Conservation (phyloP, 2,329 filamentous ascomycete genomes). For the Talaromyces islandicus region DNA sequence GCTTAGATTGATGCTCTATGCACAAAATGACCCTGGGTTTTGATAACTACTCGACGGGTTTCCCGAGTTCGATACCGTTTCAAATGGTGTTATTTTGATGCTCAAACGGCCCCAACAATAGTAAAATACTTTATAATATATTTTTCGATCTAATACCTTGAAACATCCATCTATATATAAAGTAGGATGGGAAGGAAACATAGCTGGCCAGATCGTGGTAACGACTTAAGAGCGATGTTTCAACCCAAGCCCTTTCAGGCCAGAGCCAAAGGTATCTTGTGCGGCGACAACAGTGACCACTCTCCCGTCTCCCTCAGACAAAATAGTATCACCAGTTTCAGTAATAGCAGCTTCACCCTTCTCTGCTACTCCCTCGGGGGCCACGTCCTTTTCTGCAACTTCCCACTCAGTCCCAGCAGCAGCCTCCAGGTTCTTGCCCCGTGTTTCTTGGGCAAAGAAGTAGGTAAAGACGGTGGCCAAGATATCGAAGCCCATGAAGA, state of each 20-base stretch:
- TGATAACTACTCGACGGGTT: background rate
- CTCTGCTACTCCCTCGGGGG: background rate
- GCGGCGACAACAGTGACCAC: background rate
- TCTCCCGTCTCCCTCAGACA: background rate
- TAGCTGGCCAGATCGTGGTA: background rate
- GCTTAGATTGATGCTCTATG: no score
- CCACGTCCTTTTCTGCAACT: slow-evolving; percentile 7
- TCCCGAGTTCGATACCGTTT: background rate
- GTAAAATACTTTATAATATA: background rate
- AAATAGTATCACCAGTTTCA: background rate
- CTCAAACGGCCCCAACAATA: background rate
- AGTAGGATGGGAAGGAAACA: background rate
- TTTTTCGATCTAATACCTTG: background rate
- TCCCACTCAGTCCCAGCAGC: slow-evolving; percentile 18
- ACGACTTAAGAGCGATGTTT: background rate
- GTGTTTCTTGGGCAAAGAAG: slow-evolving; percentile 50
- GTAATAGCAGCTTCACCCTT: background rate
- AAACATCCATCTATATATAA: background rate
- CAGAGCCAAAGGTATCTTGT: background rate
- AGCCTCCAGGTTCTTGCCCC: slow-evolving; percentile 45
- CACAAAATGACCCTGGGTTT: background rate
- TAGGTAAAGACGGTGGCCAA: slow-evolving; percentile 45
- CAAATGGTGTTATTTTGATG: background rate
- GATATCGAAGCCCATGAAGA: slow-evolving; percentile 35
- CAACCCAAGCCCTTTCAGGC: background rate